phyloP scores from a whole-genome alignment of 345 rosid species.

The Murraya koenigii region DNA sequence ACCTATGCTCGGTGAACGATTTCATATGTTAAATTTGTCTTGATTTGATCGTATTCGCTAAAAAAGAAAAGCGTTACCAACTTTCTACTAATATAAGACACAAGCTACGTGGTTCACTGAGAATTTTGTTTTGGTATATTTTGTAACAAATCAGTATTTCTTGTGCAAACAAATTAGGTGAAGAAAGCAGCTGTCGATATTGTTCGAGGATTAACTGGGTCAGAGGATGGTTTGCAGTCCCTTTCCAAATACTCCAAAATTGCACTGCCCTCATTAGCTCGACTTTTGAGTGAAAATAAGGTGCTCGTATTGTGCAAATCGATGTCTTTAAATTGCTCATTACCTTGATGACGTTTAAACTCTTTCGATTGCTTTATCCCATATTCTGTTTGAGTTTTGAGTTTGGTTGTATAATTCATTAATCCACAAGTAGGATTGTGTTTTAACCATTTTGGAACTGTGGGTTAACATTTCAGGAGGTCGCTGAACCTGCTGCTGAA shows the following conservation, averaged over 20 bases:
- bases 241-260: conserved; percentile 49
- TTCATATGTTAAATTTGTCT: background rate
- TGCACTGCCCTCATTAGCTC: conserved; percentile 56
- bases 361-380: background rate
- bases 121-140: background rate
- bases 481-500: conserved; percentile 82
- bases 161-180: conserved; percentile 37
- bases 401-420: background rate
- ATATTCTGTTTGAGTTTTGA: background rate
- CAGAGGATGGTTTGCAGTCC: conserved; percentile 73
- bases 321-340: background rate
- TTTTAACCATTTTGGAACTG: background rate
- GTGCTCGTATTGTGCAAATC: conserved; percentile 25
- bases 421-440: background rate
- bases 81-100: background rate
- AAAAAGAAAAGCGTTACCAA: background rate
- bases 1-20: background rate
- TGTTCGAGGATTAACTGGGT: conserved; percentile 81
- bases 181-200: conserved; percentile 85
- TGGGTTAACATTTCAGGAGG: conserved; percentile 50
- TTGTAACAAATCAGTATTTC: background rate
- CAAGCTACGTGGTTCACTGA: background rate
- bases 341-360: background rate
- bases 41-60: background rate
- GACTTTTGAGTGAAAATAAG: conserved; percentile 65